Percentiles rank a stretch among this genome's conserved stretches.
Conservation (phyloP, 129 eudicot genomes). For the Flaveria robusta region DNA sequence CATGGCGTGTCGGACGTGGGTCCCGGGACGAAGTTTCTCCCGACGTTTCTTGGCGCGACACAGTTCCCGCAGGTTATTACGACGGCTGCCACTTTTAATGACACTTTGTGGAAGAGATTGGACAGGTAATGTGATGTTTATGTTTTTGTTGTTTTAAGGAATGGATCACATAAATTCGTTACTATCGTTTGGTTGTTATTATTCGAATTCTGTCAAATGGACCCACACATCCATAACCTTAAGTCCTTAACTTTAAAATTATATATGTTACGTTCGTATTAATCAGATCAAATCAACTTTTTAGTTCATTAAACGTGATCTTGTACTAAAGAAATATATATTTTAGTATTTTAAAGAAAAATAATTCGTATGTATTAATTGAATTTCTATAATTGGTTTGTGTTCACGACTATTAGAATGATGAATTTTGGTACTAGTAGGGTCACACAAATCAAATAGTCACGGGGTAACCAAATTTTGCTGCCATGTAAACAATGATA, state of each 20-base stretch:
- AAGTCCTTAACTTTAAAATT: not conserved
- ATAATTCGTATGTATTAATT: too few species aligned
- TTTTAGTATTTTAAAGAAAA: too few species aligned
- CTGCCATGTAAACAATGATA: constrained; percentile 32
- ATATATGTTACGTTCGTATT: not conserved
- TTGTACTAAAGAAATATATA: too few species aligned
- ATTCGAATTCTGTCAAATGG: constrained; percentile 2
- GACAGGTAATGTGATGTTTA: constrained; percentile 52
- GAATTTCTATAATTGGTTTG: too few species aligned
- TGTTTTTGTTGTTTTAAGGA: not conserved
- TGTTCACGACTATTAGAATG: not conserved
- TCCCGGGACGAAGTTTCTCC: constrained; percentile 74
- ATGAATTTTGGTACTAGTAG: constrained; percentile 35
- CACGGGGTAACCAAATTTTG: constrained; percentile 34
- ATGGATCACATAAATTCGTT: not conserved
- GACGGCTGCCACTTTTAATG: constrained; percentile 80
- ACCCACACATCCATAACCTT: constrained; percentile 11
- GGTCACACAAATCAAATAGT: constrained; percentile 29
- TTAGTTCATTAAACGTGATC: not conserved
- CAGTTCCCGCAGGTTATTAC: constrained; percentile 93
- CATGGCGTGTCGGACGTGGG: constrained; percentile 93
- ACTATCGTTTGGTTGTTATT: constrained; percentile 2
- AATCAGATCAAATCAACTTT: not conserved
- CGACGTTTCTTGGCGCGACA: constrained; percentile 75
- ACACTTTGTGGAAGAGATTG: constrained; percentile 79